Conservation (phyloP, 1,284 basidiomycete species). For the Cutaneotrichosporon spelunceum region DNA sequence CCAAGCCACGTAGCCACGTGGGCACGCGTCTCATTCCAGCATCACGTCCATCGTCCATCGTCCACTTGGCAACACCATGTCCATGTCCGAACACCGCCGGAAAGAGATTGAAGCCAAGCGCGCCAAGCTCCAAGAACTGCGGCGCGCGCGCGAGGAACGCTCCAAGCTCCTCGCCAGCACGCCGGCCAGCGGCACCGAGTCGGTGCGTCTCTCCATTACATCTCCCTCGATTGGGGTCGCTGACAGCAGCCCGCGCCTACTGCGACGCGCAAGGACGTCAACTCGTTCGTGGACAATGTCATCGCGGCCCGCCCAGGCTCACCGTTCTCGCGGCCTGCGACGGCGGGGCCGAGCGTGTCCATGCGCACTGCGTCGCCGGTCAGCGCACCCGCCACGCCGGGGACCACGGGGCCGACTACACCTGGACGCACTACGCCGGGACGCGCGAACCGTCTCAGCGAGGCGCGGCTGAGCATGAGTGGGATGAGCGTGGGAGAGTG, state of each 20-base stretch:
- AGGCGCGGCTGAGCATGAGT: slow-evolving; percentile 38
- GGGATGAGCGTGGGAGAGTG: slow-evolving; percentile 4
- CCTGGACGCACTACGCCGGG: slow-evolving; percentile 70
- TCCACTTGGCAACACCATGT: background rate
- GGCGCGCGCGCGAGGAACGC: slow-evolving; percentile 48
- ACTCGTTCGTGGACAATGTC: slow-evolving; percentile 63
- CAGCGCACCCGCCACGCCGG: slow-evolving; percentile 69
- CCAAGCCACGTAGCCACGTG: background rate
- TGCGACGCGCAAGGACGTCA: slow-evolving; percentile 58
- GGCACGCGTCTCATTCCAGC: background rate
- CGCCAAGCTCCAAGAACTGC: slow-evolving; percentile 72
- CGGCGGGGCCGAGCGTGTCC: background rate
- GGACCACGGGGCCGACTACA: no score
- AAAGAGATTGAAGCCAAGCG: slow-evolving; percentile 90
- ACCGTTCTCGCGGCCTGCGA: slow-evolving; percentile 9
- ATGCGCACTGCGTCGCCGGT: slow-evolving; percentile 33
- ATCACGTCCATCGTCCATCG: background rate
- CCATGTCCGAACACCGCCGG: slow-evolving; percentile 55
- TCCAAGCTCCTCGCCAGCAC: slow-evolving; percentile 34
- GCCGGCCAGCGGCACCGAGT: slow-evolving; percentile 11
- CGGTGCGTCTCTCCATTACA: background rate
- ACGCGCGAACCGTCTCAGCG: slow-evolving; percentile 40
- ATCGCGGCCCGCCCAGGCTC: slow-evolving; percentile 48
- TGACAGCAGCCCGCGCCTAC: slow-evolving; percentile 22
- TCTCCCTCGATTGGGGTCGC: background rate